A percentile compares a stretch with the other conserved stretches of the same genome.
Conservation (phyloP, 352 stramenopile species). For the Sclerospora graminicola region DNA sequence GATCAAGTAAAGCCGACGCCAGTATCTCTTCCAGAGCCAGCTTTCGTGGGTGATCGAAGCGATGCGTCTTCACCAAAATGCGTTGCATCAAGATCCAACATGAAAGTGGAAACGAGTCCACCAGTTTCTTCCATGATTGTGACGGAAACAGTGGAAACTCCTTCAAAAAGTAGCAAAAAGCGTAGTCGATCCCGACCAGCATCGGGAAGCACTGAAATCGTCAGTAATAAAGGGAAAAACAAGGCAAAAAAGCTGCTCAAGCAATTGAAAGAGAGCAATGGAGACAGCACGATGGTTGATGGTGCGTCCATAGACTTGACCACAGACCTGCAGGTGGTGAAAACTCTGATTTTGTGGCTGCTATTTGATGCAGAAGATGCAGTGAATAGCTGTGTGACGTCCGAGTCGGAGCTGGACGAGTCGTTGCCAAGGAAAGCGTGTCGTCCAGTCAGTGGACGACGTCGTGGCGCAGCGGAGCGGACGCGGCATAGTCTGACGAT, state of each 20-base stretch:
- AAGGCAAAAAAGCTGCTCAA: constrained; percentile 11
- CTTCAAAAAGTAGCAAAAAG: constrained; percentile 20
- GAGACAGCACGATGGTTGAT: constrained; percentile 1
- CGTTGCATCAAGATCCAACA: not conserved
- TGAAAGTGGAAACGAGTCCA: constrained; percentile 1
- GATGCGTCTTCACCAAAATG: not conserved
- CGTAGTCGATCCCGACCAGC: constrained; percentile 11
- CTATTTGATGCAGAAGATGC: constrained; percentile 5
- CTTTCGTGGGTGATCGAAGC: too few relatives aligned
- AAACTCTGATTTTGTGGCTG: not conserved
- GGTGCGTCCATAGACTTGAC: constrained; percentile 7
- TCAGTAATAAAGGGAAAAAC: constrained; percentile 5
- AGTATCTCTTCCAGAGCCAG: too few relatives aligned
- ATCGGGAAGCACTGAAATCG: not conserved
- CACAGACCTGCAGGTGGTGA: not conserved
- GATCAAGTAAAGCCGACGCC: too few relatives aligned
- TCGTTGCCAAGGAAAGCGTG: constrained; percentile 8
- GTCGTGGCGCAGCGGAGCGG: constrained; percentile 14
- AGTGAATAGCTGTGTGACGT: constrained; percentile 8
- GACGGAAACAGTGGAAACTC: not conserved
- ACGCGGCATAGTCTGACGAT: constrained; percentile 44
- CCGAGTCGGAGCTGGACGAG: constrained; percentile 13
- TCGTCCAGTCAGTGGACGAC: constrained; percentile 4
- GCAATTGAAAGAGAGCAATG: constrained; percentile 1
- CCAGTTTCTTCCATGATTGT: not conserved